These are phyloP conservation scores for Trichosporon asahii DNA, from an alignment of 1,284 basidiomycete genomes.

Conservation along the genomic window DNA sequence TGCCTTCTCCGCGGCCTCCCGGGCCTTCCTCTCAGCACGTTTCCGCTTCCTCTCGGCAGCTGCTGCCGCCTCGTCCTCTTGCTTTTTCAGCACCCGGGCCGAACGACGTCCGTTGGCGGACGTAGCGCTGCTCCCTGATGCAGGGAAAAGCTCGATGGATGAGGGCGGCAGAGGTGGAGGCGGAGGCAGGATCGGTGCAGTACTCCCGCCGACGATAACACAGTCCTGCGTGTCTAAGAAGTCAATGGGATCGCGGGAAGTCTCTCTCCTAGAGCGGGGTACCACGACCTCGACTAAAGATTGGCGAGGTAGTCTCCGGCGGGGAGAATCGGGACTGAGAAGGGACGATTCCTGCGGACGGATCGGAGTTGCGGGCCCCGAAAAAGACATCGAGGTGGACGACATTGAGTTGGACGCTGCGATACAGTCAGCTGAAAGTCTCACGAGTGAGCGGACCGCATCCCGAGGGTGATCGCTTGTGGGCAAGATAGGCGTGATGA, in stretches of 20 bases:
- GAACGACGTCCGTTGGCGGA: slow-evolving; percentile 15
- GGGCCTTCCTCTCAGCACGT: slow-evolving; percentile 24
- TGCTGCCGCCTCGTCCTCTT: slow-evolving; percentile 27
- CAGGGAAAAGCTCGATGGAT: neutral
- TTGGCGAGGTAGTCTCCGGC: neutral
- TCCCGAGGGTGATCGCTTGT: neutral
- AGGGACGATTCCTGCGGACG: neutral
- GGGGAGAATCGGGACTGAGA: slow-evolving; percentile 1
- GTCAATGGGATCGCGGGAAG: neutral
- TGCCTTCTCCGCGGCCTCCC: slow-evolving; percentile 12
- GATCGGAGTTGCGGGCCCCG: neutral
- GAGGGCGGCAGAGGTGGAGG: neutral
- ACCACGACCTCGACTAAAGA: neutral
- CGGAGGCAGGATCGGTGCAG: neutral
- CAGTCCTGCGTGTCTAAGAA: neutral
- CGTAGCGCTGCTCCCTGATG: neutral
- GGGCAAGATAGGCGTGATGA: neutral
- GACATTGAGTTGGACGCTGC: neutral
- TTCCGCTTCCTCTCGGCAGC: slow-evolving; percentile 29
- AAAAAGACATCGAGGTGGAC: neutral
- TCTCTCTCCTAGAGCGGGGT: slow-evolving; percentile 2
- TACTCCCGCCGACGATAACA: neutral
- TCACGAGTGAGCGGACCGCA: neutral
- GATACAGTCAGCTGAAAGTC: neutral
- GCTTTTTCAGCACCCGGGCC: slow-evolving; percentile 24